Percentiles rank a stretch among this genome's conserved stretches.
Conservation (phyloP, 495 filamentous ascomycete genomes). For the Baudoinia panamericana region DNA sequence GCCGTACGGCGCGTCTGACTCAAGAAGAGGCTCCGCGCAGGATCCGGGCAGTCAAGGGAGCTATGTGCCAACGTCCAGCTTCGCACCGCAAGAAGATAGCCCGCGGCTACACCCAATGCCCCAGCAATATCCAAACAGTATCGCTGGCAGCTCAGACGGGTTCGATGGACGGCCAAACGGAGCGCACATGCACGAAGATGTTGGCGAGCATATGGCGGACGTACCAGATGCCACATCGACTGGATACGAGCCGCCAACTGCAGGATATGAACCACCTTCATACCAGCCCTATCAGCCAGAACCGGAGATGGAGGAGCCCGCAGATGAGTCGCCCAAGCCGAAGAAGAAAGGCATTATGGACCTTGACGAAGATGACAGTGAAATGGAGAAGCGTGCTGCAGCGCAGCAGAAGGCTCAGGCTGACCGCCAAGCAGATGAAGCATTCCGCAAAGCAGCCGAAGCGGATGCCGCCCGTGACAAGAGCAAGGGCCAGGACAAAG, state of each 20-base stretch:
- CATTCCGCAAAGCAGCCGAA: slow-evolving; percentile 71
- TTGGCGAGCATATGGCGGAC: no score
- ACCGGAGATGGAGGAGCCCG: slow-evolving; percentile 25
- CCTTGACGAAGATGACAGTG: slow-evolving; percentile 58
- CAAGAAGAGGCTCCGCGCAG: slow-evolving; percentile 18
- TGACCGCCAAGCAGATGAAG: slow-evolving; percentile 51
- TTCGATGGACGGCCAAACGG: not conserved
- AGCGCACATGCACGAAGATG: not conserved
- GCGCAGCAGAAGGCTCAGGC: slow-evolving; percentile 38
- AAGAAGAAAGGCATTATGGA: slow-evolving; percentile 75
- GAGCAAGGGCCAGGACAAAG: slow-evolving; percentile 17
- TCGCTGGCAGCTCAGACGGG: slow-evolving; percentile 1
- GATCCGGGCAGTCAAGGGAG: slow-evolving; percentile 12
- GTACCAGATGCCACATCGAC: not conserved
- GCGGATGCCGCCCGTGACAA: slow-evolving; percentile 43
- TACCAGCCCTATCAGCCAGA: slow-evolving; percentile 39
- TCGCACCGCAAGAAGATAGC: slow-evolving; percentile 10
- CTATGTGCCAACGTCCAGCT: slow-evolving; percentile 14
- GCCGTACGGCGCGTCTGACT: slow-evolving; percentile 8
- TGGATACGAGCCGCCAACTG: slow-evolving; percentile 37
- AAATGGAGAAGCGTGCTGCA: slow-evolving; percentile 39
- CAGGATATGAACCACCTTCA: slow-evolving; percentile 27
- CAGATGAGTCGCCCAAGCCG: slow-evolving; percentile 32
- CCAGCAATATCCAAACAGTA: not conserved
- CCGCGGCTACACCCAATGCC: slow-evolving; percentile 2